Base-by-base conservation (phyloP, 148 eudicot genomes). In the Vaccinium myrtillus region DNA sequence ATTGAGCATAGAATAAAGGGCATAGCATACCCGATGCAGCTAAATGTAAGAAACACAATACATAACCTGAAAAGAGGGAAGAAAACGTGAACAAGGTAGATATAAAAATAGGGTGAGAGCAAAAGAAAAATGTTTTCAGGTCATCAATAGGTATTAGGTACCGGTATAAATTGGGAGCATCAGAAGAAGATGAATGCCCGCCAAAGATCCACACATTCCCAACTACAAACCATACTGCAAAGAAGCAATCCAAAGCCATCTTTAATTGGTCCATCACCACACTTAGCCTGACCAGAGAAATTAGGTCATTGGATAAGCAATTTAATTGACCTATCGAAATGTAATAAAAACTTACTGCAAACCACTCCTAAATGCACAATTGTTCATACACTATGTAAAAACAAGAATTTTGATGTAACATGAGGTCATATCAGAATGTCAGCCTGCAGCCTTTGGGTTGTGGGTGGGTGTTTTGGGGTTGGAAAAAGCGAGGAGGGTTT, bases 161-260 rank as follows among this genome's bases (percentile, higher is more conserved):
- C 97, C 94, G 92, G 86, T 92, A 94, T 84, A 94, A 89, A 89
- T 91, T 92, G 77, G 97, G 97, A 85, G 97, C 94, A 88, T 91
- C 94, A 58, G 93, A 82, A 61, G 92, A 90, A 74, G 97, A 91
- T 43, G 97, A 90, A 82, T 89, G 91, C 50, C 97, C 97, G 55
- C 97, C 94, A 87, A 94, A 92, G 63, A 94, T 91, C 97, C 97
- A 94, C 54, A 94, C 89, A 82, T 91, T 94, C 36, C 97, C 97
- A 83, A 92, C 94, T 27, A 94, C 94, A 84, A 94, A 94, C 97
- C 97, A 94, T 80, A 94, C 91, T 48, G 94, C 97, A 90, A 90
- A 94, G 90, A 94, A 94, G 88, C 97, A 92, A 90, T 94, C 95
- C 87, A 94, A 88, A 5, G 92, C 94, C 97, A 94, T 90, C 89